Conservation (phyloP, 768 basidiomycete species). For the Mycena floridula region DNA sequence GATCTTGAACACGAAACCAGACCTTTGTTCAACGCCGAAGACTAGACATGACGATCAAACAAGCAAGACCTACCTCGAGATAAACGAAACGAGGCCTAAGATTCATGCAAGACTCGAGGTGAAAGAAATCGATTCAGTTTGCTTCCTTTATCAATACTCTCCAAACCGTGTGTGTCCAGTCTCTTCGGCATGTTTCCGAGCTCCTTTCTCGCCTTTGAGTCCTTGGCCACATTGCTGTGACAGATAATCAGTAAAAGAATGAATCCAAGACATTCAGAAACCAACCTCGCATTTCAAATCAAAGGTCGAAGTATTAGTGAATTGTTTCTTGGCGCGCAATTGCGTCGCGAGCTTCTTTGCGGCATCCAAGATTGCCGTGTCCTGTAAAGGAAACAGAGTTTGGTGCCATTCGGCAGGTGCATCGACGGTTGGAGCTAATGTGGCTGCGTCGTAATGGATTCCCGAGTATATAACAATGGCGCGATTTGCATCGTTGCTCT, state of each 20-base stretch:
- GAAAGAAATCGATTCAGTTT: too few relatives aligned
- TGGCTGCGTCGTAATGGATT: slow-evolving; percentile 93
- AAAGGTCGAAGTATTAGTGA: slow-evolving; percentile 88
- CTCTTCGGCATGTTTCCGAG: slow-evolving; percentile 77
- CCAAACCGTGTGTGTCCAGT: slow-evolving; percentile 86
- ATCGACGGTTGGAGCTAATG: slow-evolving; percentile 69
- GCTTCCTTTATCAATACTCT: slow-evolving; percentile 71
- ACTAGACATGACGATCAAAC: too few relatives aligned
- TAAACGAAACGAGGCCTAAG: too few relatives aligned
- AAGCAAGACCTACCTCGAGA: too few relatives aligned
- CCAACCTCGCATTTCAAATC: slow-evolving; percentile 82
- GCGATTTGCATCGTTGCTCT: slow-evolving; percentile 32
- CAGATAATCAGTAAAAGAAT: slow-evolving; percentile 3
- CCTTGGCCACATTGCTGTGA: slow-evolving; percentile 75
- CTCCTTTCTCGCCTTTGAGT: slow-evolving; percentile 91
- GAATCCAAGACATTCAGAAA: slow-evolving; percentile 4
- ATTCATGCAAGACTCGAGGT: too few relatives aligned
- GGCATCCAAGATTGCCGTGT: slow-evolving; percentile 40
- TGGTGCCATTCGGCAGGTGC: slow-evolving; percentile 88
- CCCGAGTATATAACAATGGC: slow-evolving; percentile 89
- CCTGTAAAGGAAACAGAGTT: slow-evolving; percentile 64
- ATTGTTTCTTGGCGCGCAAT: slow-evolving; percentile 74
- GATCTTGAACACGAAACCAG: too few relatives aligned
- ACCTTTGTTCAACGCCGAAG: too few relatives aligned
- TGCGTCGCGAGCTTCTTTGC: slow-evolving; percentile 67